These are phyloP conservation scores for Diaporthe destruens DNA, from an alignment of 2,329 filamentous ascomycete genomes.

Conservation along the genomic window DNA sequence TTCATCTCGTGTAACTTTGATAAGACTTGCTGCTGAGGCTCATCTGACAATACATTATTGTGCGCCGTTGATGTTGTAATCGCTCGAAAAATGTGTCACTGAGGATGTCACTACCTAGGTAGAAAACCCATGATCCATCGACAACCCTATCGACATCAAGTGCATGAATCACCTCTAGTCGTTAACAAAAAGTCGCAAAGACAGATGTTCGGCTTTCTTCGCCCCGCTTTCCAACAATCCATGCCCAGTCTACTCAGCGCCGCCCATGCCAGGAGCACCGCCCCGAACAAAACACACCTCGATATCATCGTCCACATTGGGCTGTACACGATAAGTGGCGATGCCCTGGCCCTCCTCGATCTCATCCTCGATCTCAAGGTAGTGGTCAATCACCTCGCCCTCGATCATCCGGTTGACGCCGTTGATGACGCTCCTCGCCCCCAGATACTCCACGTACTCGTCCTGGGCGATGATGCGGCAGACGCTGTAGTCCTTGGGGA, in stretches of 20 bases:
- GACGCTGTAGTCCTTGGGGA: constrained; percentile 48
- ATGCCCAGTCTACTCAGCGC: background rate
- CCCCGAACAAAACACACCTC: constrained; percentile 24
- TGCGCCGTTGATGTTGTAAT: no score
- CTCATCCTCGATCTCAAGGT: constrained; percentile 50
- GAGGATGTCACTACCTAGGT: background rate
- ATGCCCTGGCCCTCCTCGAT: constrained; percentile 44
- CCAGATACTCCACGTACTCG: constrained; percentile 51
- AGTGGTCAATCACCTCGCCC: constrained; percentile 46
- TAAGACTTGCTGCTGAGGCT: fast-evolving
- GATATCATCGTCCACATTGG: constrained; percentile 6
- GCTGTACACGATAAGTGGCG: constrained; percentile 16
- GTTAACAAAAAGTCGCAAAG: background rate
- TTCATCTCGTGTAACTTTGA: no score
- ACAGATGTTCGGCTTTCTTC: background rate
- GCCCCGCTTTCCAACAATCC: background rate
- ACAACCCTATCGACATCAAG: no score
- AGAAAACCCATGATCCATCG: no score
- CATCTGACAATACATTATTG: background rate
- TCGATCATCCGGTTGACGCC: constrained; percentile 43
- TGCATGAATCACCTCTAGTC: no score
- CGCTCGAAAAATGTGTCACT: background rate
- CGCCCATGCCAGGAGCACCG: background rate
- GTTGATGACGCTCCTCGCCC: constrained; percentile 51
- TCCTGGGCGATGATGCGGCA: constrained; percentile 49